Evolutionary conservation across 306 rosid genomes (phyloP).

Genomic region (Inga oerstediana): DNA sequence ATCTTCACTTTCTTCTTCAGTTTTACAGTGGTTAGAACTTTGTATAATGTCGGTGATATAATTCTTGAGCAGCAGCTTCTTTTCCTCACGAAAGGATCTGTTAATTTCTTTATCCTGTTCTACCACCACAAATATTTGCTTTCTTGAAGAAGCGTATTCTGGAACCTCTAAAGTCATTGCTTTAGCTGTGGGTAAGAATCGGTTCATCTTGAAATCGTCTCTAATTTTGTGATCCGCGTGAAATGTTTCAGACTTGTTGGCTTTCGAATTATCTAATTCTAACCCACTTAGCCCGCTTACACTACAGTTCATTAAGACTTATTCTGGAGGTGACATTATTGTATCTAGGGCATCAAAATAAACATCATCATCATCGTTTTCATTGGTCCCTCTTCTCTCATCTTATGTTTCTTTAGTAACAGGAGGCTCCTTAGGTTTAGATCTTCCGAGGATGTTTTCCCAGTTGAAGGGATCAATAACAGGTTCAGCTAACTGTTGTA

Average conservation of each 20-base stretch:
- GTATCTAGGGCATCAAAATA: conserved; percentile 76
- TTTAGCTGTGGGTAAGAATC: conserved; percentile 95
- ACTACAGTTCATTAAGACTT: conserved; percentile 75
- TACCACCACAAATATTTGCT: conserved; percentile 47
- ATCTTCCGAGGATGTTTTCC: conserved; percentile 86
- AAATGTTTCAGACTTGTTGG: conserved; percentile 55
- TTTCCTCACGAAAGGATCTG: conserved; percentile 50
- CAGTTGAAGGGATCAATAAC: conserved; percentile 89
- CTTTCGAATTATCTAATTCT: conserved; percentile 48
- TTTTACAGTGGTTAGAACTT: conserved; percentile 31
- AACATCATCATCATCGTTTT: conserved; percentile 37
- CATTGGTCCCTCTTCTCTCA: conserved; percentile 40
- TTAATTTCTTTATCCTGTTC: conserved; percentile 61
- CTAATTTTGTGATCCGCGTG: conserved; percentile 67
- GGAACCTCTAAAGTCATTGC: conserved; percentile 83
- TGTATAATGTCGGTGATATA: conserved; percentile 49
- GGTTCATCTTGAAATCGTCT: conserved; percentile 93
- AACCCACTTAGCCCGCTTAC: conserved; percentile 70
- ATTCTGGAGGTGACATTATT: conserved; percentile 54
- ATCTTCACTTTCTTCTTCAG: conserved; percentile 61
- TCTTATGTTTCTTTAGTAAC: conserved; percentile 37
- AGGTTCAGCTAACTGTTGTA: conserved; percentile 76
- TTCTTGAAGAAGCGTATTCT: conserved; percentile 59
- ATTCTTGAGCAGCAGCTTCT: conserved; percentile 40
- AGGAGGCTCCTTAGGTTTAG: conserved; percentile 52